Conservation (phyloP, 2,329 filamentous ascomycete genomes). For the Fusarium ramigenum region DNA sequence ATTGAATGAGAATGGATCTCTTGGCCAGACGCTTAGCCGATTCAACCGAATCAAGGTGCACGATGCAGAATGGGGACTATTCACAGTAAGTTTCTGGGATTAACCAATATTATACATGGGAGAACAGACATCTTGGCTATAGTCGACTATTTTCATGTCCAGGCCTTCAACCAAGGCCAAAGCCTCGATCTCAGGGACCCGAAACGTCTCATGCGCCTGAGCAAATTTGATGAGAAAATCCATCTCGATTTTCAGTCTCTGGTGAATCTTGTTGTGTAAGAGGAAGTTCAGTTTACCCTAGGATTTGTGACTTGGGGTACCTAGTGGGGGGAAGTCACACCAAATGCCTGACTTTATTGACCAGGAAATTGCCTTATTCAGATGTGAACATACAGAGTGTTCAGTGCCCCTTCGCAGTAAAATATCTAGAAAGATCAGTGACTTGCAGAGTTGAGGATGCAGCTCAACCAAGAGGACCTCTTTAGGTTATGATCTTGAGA, state of each 20-base stretch:
- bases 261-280: neutral
- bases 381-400: neutral
- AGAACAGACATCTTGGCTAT: conserved; percentile 74
- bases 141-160: conserved; percentile 76
- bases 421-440: neutral
- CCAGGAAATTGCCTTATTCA: neutral
- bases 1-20: conserved; percentile 83
- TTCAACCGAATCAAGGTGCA: conserved; percentile 71
- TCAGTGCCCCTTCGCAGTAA: neutral
- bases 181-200: conserved; percentile 82
- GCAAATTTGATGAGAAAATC: conserved; percentile 90
- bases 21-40: conserved; percentile 74
- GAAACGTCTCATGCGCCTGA: conserved; percentile 91
- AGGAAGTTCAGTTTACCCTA: conserved; percentile 1
- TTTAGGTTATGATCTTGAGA: conserved; percentile 50
- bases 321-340: conserved; percentile 18
- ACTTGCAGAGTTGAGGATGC: conserved; percentile 6
- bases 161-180: conserved; percentile 76
- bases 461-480: conserved; percentile 64
- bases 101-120: conserved; percentile 9
- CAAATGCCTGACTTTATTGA: neutral
- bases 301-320: neutral
- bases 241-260: conserved; percentile 52
- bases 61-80: conserved; percentile 87
- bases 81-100: conserved; percentile 29